Base-by-base conservation (phyloP, 306 rosid species). In the Hippophae rhamnoides region DNA sequence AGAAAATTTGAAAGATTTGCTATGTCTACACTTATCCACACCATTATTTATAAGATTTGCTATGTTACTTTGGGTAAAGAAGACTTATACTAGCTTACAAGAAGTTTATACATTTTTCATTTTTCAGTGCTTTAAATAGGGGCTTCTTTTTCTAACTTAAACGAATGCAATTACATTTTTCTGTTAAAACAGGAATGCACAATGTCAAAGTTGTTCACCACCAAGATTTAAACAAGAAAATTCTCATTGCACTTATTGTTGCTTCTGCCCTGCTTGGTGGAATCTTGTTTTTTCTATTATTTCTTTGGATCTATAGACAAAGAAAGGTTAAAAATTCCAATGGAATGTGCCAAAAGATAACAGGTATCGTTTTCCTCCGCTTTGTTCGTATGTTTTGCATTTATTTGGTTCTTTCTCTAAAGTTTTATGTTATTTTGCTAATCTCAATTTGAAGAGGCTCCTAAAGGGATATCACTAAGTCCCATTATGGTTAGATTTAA, bases 211-310 rank as follows among this genome's bases (percentile, higher is more conserved):
- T 57, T 58, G 86, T 70, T 69, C 95, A 82, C 61, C 94, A 81
- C 70, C 87, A 77, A 69, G 80, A 62, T 68, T 72, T 87, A 82
- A 76, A 83, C 70, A 85, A 78, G 76, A 81, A 69, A 61, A 79
- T 87, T 79, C 85, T 87, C 27, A 43, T 83, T 50, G 84, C 86
- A 25, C 77, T 87, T 31, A 68, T 85, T 79, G 74, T 79, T 71
- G 79, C 81, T 76, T 87, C 94, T 68, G 56, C 82, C 63, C 79
- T 85, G 57, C 87, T 90, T 62, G 87, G 74, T 55, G 89, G 73
- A 73, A 65, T 81, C 54, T 74, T 87, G 71, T 63, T 90, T 26
- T 64, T 71, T 58, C 69, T 85, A 38, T 55, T 72, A 58, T 82
- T 70, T 70, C 64, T 72, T 59, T 84, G 95, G 84, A 64, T 85